A percentile compares a stretch with the other conserved stretches of the same genome.
Evolutionary conservation across 1,284 basidiomycete genomes (phyloP).

Genomic region (Microstroma glucosiphilum): DNA sequence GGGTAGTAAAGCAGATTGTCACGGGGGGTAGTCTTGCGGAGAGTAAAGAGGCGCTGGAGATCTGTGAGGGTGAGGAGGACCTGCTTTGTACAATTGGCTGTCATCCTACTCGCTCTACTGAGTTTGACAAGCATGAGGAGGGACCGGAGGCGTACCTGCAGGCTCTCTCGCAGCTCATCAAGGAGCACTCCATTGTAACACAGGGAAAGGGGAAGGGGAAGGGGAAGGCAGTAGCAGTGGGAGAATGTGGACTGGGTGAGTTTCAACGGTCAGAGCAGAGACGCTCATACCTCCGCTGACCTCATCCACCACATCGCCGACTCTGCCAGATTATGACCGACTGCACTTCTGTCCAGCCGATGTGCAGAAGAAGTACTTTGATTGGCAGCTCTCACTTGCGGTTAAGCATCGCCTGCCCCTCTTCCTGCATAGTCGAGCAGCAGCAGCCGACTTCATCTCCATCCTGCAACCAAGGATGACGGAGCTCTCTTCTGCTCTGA

Average conservation of each 20-base stretch:
- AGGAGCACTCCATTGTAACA: neutral
- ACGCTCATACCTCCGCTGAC: neutral
- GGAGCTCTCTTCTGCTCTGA: neutral
- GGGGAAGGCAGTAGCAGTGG: constrained; percentile 59
- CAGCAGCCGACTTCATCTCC: constrained; percentile 61
- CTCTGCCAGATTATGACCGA: constrained; percentile 69
- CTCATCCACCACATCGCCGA: neutral
- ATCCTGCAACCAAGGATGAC: constrained; percentile 55
- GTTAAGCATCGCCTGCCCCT: constrained; percentile 69
- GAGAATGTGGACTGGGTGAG: constrained; percentile 77
- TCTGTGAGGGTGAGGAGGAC: constrained; percentile 60
- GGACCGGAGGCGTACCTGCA: constrained; percentile 63
- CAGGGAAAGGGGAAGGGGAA: constrained; percentile 1
- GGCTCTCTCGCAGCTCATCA: constrained; percentile 51
- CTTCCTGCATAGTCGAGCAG: constrained; percentile 74
- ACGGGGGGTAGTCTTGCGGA: constrained; percentile 72
- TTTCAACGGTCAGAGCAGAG: constrained; percentile 3
- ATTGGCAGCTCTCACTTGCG: constrained; percentile 65
- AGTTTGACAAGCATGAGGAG: constrained; percentile 62
- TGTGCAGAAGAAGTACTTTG: constrained; percentile 66
- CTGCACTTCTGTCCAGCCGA: constrained; percentile 64
- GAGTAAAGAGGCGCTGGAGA: constrained; percentile 60
- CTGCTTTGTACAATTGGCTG: constrained; percentile 75
- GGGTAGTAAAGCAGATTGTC: constrained; percentile 71
- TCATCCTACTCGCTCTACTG: constrained; percentile 74